Conservation (phyloP, 2,329 filamentous ascomycete species). For the Fusarium floridanum region DNA sequence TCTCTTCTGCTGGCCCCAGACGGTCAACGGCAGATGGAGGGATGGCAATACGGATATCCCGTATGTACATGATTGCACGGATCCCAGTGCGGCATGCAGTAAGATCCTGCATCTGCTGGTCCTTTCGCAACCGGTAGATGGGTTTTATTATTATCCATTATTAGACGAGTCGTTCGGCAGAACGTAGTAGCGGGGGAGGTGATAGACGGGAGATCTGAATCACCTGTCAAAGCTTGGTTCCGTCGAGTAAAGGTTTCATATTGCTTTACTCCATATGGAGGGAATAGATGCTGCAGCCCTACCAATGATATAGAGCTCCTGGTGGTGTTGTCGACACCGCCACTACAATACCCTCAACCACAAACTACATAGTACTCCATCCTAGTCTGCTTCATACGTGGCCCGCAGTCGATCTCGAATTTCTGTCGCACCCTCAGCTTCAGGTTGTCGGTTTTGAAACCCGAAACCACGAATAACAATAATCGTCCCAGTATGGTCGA, state of each 20-base stretch:
- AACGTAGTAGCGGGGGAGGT: neutral
- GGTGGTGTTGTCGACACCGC: neutral
- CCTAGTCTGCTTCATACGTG: neutral
- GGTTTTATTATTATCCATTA: neutral
- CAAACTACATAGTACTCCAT: neutral
- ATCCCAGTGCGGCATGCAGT: conserved; percentile 27
- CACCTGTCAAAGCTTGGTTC: neutral
- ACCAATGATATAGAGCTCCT: neutral
- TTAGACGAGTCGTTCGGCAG: conserved; percentile 1
- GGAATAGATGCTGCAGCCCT: neutral
- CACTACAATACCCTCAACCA: neutral
- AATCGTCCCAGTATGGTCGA: neutral
- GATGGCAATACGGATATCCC: conserved; percentile 6
- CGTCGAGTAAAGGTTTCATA: neutral
- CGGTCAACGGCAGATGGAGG: conserved; percentile 21
- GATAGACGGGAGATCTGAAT: neutral
- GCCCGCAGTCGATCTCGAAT: neutral
- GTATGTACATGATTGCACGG: conserved; percentile 21
- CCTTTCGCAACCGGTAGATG: conserved; percentile 8
- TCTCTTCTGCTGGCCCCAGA: conserved; percentile 6
- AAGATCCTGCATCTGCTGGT: conserved; percentile 3
- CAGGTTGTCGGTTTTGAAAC: conserved; percentile 4
- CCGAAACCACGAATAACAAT: neutral
- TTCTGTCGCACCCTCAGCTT: neutral
- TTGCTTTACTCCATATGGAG: neutral